These are phyloP conservation scores for Pleurotus sapidus DNA, from an alignment of 768 basidiomycete genomes.

Conservation along the genomic window DNA sequence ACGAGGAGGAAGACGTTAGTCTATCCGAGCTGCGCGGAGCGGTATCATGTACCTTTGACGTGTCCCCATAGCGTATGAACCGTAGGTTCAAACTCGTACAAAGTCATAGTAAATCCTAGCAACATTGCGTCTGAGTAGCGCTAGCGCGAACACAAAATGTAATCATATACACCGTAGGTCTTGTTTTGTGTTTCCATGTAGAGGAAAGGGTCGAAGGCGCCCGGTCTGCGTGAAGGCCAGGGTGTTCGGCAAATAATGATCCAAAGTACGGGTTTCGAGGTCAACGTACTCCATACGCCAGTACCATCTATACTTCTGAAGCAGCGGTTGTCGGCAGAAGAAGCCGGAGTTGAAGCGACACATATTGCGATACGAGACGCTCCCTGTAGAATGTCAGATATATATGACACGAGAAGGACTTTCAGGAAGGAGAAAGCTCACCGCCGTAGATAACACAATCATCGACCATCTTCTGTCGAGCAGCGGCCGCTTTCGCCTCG, in stretches of 20 bases:
- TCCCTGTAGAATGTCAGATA: background rate
- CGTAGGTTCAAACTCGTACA: slow-evolving; percentile 77
- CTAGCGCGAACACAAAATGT: background rate
- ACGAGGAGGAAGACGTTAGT: background rate
- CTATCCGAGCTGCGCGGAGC: too few species aligned
- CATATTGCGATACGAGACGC: slow-evolving; percentile 77
- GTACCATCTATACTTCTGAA: slow-evolving; percentile 79
- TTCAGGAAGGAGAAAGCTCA: background rate
- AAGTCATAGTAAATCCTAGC: slow-evolving; percentile 79
- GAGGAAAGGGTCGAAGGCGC: slow-evolving; percentile 78
- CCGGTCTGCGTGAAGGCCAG: slow-evolving; percentile 44
- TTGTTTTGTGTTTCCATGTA: slow-evolving; percentile 69
- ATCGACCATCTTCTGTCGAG: slow-evolving; percentile 59
- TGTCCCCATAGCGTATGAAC: slow-evolving; percentile 78
- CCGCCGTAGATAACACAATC: slow-evolving; percentile 43
- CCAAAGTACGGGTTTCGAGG: too few species aligned
- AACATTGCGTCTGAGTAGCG: too few species aligned
- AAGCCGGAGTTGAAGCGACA: slow-evolving; percentile 93
- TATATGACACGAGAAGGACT: background rate
- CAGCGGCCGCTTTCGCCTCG: slow-evolving; percentile 56
- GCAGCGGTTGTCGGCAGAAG: slow-evolving; percentile 79
- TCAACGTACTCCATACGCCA: slow-evolving; percentile 82
- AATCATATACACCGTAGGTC: slow-evolving; percentile 33
- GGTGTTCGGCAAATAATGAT: too few species aligned
- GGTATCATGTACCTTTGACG: slow-evolving; percentile 53